Evolutionary conservation across 1,284 basidiomycete genomes (phyloP), one percentile per base, ranked within the genome.

Genomic region (Trichosporon inkin): DNA sequence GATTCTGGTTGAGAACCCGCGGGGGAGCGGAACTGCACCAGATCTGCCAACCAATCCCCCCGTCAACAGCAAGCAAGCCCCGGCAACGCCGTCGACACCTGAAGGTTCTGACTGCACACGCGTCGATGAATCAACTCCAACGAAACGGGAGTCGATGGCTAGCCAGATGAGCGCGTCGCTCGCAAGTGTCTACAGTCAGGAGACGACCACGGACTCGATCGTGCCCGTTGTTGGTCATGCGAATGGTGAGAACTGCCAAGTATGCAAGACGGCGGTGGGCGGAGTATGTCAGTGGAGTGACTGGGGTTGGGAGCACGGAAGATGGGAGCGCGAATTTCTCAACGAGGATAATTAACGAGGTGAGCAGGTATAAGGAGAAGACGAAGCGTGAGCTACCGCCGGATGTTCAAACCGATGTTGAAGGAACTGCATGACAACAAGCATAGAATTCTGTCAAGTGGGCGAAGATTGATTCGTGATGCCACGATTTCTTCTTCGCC

Each of bases 241-340:
- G 24, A 49, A 28, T 24, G 44, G 44, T 49, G 44, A 49, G 44
- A 49, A 49, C 44, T 49, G 44, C 22, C 44, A 49, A 22, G 28
- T 49, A 22, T 49, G 44, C 44, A 49, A 49, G 44, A 49, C 44
- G 22, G 44, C 44, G n/a, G 44, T 49, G 8, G 44, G 44, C 44
- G 44, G 44, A 10, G 44, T 49, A 24, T 49, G 44, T 16, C 44
- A 49, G 44, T 49, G 44, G 44, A 49, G 36, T n/a, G 37, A 32
- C 37, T 55, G 37, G 39, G 38, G 37, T 10, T 53, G 52, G 52
- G 52, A 53, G 34, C 37, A 39, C 34, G 52, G 37, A 32, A 39
- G 17, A 17, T 36, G 37, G 52, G 37, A 53, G 37, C 20, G n/a
- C 14, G 19, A 39, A n/a, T 53, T 55, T 8, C 17, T 37, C 3